Evolutionary conservation across 129 eudicot species (phyloP).

Genomic region (Oenanthe sinensis): DNA sequence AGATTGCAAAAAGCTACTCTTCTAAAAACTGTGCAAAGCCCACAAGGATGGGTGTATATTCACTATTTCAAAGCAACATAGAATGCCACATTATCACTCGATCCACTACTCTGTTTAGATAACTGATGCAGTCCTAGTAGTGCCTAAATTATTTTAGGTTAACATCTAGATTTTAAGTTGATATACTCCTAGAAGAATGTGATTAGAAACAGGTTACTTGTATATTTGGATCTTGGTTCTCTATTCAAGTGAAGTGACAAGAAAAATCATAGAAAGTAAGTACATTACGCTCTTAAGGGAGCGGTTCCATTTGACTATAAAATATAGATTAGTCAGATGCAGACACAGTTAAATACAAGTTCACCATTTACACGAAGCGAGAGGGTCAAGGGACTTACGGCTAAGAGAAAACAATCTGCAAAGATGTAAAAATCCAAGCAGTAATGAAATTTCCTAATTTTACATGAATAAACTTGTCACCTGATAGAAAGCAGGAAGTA

Average conservation of each 20-base stretch:
- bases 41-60: too few relatives aligned
- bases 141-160: not conserved
- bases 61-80: not conserved
- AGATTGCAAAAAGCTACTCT: not conserved
- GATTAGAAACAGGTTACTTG: not conserved
- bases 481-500: not conserved
- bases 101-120: not conserved
- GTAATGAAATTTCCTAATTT: not conserved
- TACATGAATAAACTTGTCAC: not conserved
- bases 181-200: not conserved
- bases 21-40: not conserved
- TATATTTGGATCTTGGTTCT: not conserved
- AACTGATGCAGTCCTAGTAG: not conserved
- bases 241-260: not conserved
- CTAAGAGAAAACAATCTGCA: not conserved
- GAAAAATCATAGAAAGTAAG: too few relatives aligned
- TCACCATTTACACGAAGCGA: not conserved
- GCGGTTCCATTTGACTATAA: not conserved
- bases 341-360: not conserved
- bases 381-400: not conserved
- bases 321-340: not conserved
- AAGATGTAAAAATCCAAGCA: not conserved
- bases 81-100: not conserved
- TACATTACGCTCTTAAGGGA: not conserved
- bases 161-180: too few relatives aligned